phyloP scores from a whole-genome alignment of 2,329 filamentous ascomycete species.

The Huntiella bhutanensis region DNA sequence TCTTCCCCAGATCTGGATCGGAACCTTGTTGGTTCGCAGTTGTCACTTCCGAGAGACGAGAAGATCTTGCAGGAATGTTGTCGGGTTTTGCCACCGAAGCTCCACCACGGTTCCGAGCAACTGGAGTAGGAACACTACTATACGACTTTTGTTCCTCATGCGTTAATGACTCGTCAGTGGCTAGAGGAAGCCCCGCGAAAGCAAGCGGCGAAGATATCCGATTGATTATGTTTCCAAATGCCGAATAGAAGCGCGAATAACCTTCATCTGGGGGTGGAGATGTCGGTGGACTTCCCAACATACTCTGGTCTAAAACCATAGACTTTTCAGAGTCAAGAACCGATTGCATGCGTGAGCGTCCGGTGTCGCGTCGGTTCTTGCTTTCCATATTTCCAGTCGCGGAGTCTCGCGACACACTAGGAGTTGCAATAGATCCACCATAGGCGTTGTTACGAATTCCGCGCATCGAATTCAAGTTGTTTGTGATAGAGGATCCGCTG shows the following conservation, averaged over 20 bases:
- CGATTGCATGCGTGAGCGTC: conserved; percentile 32
- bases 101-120: background rate
- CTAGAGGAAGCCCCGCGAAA: conserved; percentile 77
- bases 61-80: background rate
- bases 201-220: conserved; percentile 77
- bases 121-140: background rate
- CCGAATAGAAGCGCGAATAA: conserved; percentile 80
- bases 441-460: conserved; percentile 48
- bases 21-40: conserved; percentile 11
- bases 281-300: background rate
- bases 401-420: conserved; percentile 56
- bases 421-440: conserved; percentile 47
- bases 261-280: conserved; percentile 40
- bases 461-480: conserved; percentile 67
- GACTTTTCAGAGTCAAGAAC: conserved; percentile 36
- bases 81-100: background rate
- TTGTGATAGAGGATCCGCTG: conserved; percentile 66
- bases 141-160: background rate
- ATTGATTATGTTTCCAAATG: conserved; percentile 76
- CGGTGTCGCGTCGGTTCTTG: conserved; percentile 29
- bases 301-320: conserved; percentile 24
- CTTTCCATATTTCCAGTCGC: conserved; percentile 50
- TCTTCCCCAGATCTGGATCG: conserved; percentile 60
- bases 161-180: conserved; percentile 26
- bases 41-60: background rate